Percentiles rank a stretch among this genome's conserved stretches.
phyloP scores from a whole-genome alignment of 306 rosid species.

The Cucumis cinereus region DNA sequence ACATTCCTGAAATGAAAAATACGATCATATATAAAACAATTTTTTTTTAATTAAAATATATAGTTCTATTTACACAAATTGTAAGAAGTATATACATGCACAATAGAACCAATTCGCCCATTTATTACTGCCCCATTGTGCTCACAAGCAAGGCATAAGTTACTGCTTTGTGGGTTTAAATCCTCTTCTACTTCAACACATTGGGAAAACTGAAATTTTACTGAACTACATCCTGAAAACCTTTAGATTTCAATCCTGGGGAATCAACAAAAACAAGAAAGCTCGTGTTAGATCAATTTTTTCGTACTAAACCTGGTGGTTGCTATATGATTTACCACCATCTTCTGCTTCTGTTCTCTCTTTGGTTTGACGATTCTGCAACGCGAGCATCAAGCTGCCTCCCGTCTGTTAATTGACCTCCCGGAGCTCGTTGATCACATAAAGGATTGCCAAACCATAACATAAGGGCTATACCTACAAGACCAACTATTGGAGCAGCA shows the following conservation, averaged over 20 bases:
- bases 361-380: constrained; percentile 27
- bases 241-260: background rate
- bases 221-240: background rate
- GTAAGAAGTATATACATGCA: background rate
- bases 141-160: background rate
- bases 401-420: constrained; percentile 16
- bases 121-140: constrained; percentile 1
- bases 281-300: constrained; percentile 14
- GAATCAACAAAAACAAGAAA: constrained; percentile 15
- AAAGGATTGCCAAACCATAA: constrained; percentile 75
- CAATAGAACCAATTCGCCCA: background rate
- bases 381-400: constrained; percentile 23
- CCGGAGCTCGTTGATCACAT: constrained; percentile 25
- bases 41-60: background rate
- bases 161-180: background rate
- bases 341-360: constrained; percentile 67
- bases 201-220: background rate
- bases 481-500: constrained; percentile 81
- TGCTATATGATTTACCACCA: constrained; percentile 74
- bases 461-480: constrained; percentile 71
- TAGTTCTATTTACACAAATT: background rate
- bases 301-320: background rate
- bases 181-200: background rate
- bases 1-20: background rate
- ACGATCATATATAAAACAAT: too few relatives aligned